A percentile compares a stretch with the other conserved stretches of the same genome.
phyloP scores from a whole-genome alignment of 257 asterid species.

The Scutellaria galericulata region DNA sequence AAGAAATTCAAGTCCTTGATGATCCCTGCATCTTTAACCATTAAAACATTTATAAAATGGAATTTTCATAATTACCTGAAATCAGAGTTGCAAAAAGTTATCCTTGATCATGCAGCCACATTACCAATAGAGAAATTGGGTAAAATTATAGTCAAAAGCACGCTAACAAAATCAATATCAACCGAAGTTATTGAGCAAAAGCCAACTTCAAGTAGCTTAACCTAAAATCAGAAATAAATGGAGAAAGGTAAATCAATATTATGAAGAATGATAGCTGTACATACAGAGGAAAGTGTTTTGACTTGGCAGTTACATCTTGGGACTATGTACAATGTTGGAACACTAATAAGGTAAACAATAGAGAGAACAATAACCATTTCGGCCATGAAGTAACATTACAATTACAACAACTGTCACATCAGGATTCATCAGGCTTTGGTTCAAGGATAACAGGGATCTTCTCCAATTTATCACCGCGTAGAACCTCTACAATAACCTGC shows the following conservation, averaged over 20 bases:
- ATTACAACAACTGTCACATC: slow-evolving; percentile 29
- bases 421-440: slow-evolving; percentile 91
- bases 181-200: background rate
- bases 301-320: slow-evolving; percentile 16
- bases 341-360: slow-evolving; percentile 29
- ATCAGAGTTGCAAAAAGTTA: background rate
- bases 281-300: slow-evolving; percentile 25
- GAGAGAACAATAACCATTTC: slow-evolving; percentile 27
- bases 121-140: background rate
- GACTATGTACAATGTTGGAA: slow-evolving; percentile 36
- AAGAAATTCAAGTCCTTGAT: slow-evolving; percentile 15
- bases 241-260: slow-evolving; percentile 27
- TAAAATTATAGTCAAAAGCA: background rate
- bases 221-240: slow-evolving; percentile 5
- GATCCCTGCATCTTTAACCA: slow-evolving; percentile 2
- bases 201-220: background rate
- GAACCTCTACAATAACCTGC: slow-evolving; percentile 88
- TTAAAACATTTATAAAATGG: background rate
- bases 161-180: background rate
- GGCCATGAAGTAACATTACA: slow-evolving; percentile 29
- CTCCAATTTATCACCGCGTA: slow-evolving; percentile 89
- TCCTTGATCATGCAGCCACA: background rate
- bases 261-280: slow-evolving; percentile 24
- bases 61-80: background rate
- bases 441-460: slow-evolving; percentile 88